phyloP scores from a whole-genome alignment of 2,329 filamentous ascomycete genomes.

The Pyrenophora seminiperda region DNA sequence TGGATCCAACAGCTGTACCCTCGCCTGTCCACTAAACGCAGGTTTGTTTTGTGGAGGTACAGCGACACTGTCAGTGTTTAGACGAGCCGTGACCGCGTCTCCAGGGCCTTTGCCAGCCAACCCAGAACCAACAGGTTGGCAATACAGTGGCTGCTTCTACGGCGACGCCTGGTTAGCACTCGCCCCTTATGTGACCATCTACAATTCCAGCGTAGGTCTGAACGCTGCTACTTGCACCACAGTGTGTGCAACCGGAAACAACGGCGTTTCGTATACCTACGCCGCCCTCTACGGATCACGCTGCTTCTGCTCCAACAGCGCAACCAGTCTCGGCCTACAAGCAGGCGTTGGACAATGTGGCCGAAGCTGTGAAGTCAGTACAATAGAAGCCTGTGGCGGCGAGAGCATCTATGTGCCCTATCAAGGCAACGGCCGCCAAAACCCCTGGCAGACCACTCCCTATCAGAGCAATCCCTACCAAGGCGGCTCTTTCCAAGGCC shows the following conservation, averaged over 20 bases:
- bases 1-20: constrained; percentile 2
- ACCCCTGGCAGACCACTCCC: no score
- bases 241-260: background rate
- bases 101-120: background rate
- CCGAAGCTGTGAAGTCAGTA: background rate
- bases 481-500: no score
- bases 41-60: constrained; percentile 4
- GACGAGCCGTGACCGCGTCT: background rate
- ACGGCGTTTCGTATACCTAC: background rate
- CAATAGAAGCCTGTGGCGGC: constrained; percentile 5
- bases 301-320: constrained; percentile 10
- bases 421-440: no score
- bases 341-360: constrained; percentile 7
- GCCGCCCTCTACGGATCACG: background rate
- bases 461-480: no score
- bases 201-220: no score
- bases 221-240: background rate
- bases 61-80: background rate
- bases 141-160: constrained; percentile 9
- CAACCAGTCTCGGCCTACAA: background rate
- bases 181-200: background rate
- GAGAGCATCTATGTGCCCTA: constrained; percentile 6
- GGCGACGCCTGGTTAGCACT: background rate
- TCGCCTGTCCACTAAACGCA: background rate
- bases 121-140: constrained; percentile 4